Evolutionary conservation across 2,329 filamentous ascomycete species (phyloP).

Genomic region (Verticillium isaacii): DNA sequence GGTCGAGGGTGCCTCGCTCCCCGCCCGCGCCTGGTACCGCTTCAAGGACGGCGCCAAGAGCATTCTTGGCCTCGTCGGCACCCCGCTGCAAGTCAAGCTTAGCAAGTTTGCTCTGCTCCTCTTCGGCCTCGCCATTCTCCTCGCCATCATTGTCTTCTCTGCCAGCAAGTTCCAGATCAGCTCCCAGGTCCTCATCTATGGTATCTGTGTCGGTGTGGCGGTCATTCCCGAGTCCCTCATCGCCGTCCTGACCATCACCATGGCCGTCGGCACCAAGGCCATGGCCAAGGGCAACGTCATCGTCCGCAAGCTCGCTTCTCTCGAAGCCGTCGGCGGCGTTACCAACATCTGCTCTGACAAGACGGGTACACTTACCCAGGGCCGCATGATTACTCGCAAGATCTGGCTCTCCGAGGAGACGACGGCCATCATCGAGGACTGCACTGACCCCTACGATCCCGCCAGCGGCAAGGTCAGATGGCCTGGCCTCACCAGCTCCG

Average conservation of each 20-base stretch:
- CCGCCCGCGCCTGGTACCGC: slow-evolving; percentile 38
- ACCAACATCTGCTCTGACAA: slow-evolving; percentile 69
- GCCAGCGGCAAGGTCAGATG: slow-evolving; percentile 48
- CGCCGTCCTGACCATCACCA: slow-evolving; percentile 66
- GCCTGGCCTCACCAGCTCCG: slow-evolving; percentile 32
- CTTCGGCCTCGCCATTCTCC: slow-evolving; percentile 64
- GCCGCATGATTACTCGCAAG: slow-evolving; percentile 62
- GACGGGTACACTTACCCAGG: slow-evolving; percentile 62
- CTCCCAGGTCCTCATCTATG: slow-evolving; percentile 56
- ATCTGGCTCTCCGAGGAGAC: slow-evolving; percentile 55
- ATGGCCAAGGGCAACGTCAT: slow-evolving; percentile 63
- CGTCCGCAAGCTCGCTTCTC: slow-evolving; percentile 58
- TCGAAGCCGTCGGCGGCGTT: slow-evolving; percentile 65
- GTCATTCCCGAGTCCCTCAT: slow-evolving; percentile 64
- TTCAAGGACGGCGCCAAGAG: slow-evolving; percentile 34
- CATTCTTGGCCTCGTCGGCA: slow-evolving; percentile 66
- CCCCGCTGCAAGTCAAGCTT: slow-evolving; percentile 78
- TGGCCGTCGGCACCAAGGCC: slow-evolving; percentile 60
- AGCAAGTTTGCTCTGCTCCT: slow-evolving; percentile 80
- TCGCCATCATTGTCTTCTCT: slow-evolving; percentile 58
- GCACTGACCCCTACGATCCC: slow-evolving; percentile 57
- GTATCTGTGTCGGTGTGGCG: slow-evolving; percentile 56
- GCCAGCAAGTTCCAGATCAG: slow-evolving; percentile 48
- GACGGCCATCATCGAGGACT: slow-evolving; percentile 47
- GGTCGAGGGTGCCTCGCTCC: slow-evolving; percentile 32